A percentile compares a stretch with the other conserved stretches of the same genome.
phyloP scores from a whole-genome alignment of 139 green algal species.

The Chlamydomonas schloesseri region DNA sequence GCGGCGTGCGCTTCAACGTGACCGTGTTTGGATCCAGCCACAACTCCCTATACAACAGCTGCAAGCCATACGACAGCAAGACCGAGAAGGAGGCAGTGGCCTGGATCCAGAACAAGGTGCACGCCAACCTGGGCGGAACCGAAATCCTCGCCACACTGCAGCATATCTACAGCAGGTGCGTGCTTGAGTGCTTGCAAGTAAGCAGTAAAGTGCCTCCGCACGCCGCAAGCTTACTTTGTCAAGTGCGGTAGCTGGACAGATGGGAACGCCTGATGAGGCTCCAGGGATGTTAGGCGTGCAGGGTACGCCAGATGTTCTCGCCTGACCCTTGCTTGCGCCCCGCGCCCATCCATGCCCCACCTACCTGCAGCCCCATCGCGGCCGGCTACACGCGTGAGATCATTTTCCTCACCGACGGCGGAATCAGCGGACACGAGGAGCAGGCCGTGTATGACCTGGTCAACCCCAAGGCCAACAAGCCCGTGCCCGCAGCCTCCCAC shows the following conservation, averaged over 20 bases:
- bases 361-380: not conserved
- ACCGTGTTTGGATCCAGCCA: slow-evolving; percentile 41
- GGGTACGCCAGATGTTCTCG: no score
- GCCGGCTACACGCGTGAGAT: slow-evolving; percentile 43
- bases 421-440: slow-evolving; percentile 46
- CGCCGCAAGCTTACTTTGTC: no score
- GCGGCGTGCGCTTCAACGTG: slow-evolving; percentile 46
- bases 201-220: no score
- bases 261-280: no score
- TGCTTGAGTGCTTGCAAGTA: not conserved
- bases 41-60: slow-evolving; percentile 38
- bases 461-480: not conserved
- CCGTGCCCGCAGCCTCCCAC: not conserved
- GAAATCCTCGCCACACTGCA: slow-evolving; percentile 45
- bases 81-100: slow-evolving; percentile 27
- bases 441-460: slow-evolving; percentile 23
- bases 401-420: slow-evolving; percentile 61
- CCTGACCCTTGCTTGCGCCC: no score
- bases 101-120: slow-evolving; percentile 52
- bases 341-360: no score
- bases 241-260: no score
- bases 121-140: slow-evolving; percentile 52
- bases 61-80: slow-evolving; percentile 2
- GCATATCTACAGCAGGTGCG: slow-evolving; percentile 36
- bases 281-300: no score